Conservation (phyloP, 495 filamentous ascomycete genomes). For the Jackrogersella minutella region DNA sequence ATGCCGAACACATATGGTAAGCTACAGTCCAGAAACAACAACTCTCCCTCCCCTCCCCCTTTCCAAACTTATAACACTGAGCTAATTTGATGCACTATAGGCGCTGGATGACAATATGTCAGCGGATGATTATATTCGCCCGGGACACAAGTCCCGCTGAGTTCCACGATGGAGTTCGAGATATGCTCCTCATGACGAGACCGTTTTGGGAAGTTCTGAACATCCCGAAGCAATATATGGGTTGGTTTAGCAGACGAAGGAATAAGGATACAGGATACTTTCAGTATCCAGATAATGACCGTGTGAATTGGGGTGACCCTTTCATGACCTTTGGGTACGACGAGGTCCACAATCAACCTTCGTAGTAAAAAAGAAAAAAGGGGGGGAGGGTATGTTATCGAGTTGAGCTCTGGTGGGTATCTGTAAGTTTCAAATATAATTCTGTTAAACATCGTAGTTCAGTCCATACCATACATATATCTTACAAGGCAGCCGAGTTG, state of each 20-base stretch:
- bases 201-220: not conserved
- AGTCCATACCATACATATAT: too few relatives aligned
- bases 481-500: too few relatives aligned
- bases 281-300: slow-evolving; percentile 24
- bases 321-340: slow-evolving; percentile 33
- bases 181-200: not conserved
- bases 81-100: slow-evolving; percentile 5
- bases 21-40: not conserved
- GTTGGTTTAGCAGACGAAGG: not conserved
- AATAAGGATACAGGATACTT: slow-evolving; percentile 8
- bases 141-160: slow-evolving; percentile 4
- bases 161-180: slow-evolving; percentile 5
- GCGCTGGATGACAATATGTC: slow-evolving; percentile 23
- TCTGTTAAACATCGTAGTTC: not conserved
- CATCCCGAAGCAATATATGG: not conserved
- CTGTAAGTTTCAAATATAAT: not conserved
- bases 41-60: not conserved
- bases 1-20: slow-evolving; percentile 34
- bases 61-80: not conserved
- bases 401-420: not conserved
- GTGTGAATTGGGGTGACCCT: slow-evolving; percentile 20
- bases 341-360: not conserved
- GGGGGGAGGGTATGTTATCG: too few relatives aligned
- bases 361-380: not conserved
- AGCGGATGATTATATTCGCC: slow-evolving; percentile 27